Evolutionary conservation across 257 asterid genomes (phyloP), one percentile per base, ranked within the genome.

Genomic region (Marsdenia floribunda): DNA sequence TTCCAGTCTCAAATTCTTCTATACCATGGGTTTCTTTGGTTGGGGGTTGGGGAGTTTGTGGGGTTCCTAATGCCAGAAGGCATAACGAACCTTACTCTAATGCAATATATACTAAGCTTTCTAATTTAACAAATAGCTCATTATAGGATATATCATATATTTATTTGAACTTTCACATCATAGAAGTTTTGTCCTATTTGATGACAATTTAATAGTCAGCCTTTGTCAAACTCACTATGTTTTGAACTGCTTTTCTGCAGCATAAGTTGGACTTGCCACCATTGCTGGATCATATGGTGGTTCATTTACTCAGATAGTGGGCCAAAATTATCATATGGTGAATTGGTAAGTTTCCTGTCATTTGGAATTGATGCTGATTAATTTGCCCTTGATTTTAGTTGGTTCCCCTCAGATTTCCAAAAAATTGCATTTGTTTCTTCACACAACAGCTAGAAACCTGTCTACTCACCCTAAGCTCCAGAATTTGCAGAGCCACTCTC

Each of bases 251-350:
- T 49, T 75, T 83, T 74, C 69, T 84, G 91, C 96, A 95, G 99
- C 89, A 77, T 95, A 95, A 70, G 99, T 95, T 66, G 99, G 99
- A 77, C 91, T 95, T 79, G 98, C 98, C 71, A 95, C 99, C 71
- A 85, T 95, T 81, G 98, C 97, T 73, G 99, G 99, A 73, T 95
- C 80, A 93, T 95, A 73, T 95, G 99, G 99, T 95, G 99, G 98
- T 95, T 89, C 81, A 84, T 92, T 75, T 95, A 87, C 81, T 88
- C 85, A 40, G 96, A 85, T 15, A 88, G 86, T 54, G 99, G 99
- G 73, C 99, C 98, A 75, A 95, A 89, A 83, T 83, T 95, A 68
- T 78, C 94, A 5, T 95, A 95, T 74, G 72, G 79, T 33, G 99
- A 92, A 80, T 88, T 95, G 89, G 98, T 95, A 81, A 84, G 89